Evolutionary conservation across 345 rosid genomes (phyloP).

Genomic region (Gossypium sturtianum): DNA sequence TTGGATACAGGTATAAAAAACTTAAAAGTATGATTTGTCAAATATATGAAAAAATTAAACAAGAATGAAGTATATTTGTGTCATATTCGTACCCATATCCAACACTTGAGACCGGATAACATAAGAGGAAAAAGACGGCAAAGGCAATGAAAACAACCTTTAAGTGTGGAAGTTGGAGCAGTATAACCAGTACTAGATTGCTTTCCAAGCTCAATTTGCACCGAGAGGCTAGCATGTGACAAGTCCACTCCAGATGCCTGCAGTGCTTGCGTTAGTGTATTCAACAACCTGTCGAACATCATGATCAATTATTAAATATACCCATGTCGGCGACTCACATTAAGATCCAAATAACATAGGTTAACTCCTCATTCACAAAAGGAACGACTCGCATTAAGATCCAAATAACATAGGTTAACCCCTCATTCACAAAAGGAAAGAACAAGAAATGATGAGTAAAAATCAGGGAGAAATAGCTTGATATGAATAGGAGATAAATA

Average conservation of each 20-base stretch:
- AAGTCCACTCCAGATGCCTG: slow-evolving; percentile 87
- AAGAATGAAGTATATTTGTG: background rate
- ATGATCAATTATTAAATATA: background rate
- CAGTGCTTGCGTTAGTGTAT: slow-evolving; percentile 69
- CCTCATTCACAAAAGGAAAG: background rate
- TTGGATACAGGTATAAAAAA: no score
- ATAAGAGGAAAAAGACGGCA: background rate
- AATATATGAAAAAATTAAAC: no score
- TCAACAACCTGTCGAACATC: slow-evolving; percentile 53
- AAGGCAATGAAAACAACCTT: slow-evolving; percentile 18
- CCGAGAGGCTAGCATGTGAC: slow-evolving; percentile 79
- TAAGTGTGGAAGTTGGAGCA: slow-evolving; percentile 23
- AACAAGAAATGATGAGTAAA: no score
- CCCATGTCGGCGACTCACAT: background rate
- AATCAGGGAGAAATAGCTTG: no score
- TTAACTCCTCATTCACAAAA: background rate
- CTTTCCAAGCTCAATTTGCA: slow-evolving; percentile 83
- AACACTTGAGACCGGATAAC: background rate
- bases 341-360: no score
- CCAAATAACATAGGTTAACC: no score
- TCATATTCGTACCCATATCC: background rate
- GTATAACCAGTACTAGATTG: slow-evolving; percentile 22
- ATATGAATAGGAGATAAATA: no score
- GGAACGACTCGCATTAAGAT: background rate
- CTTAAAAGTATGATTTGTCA: no score